Evolutionary conservation across 2,329 filamentous ascomycete genomes (phyloP), one percentile per base, ranked within the genome.

Genomic region (Fusarium verrucosum): DNA sequence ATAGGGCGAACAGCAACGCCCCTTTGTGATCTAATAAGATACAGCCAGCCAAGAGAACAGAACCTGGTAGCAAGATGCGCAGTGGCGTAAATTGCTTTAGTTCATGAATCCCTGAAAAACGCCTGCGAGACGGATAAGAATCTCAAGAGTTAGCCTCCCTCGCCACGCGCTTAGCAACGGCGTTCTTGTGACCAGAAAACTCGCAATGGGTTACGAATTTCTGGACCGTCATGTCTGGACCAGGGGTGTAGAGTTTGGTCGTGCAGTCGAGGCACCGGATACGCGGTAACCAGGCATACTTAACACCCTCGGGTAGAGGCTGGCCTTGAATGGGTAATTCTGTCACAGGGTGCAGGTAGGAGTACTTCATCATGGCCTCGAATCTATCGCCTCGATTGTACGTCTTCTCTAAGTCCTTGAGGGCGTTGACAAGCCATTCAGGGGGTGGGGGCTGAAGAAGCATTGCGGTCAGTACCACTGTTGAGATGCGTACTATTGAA

Each of bases 121-220:
- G 13, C 40, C 58, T 30, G n/a, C 25, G 28, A 50, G 25, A 20
- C 25, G 10, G 40, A 22, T 25, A 41, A 20, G 14, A 22, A 28
- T 25, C 40, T 62, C 36, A 66, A 11, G 32, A 32, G 26, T 60
- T 65, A 14, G 61, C 69, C 35, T 71, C 70, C 22, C 70, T 62
- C 11, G 68, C 70, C 35, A 75, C 64, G 23, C 79, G 72, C 49
- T 65, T 58, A 33, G 73, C 73, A 10, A 94, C 91, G 70, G 85
- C 86, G 68, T 92, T 87, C 70, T 89, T 86, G 76, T 99, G 95
- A 49, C 85, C 82, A 38, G 91, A 87, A 77, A 97, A 97, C 77
- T 89, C 92, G 44, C 98, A 82, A 79, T 99, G 95, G 2, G 96
- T 88, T 78, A 97, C 92, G 65, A 99, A 99, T 73, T 97, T 96